Evolutionary conservation across 2,329 filamentous ascomycete genomes (phyloP), one percentile per base, ranked within the genome.

Genomic region (Aspergillus cejpii): DNA sequence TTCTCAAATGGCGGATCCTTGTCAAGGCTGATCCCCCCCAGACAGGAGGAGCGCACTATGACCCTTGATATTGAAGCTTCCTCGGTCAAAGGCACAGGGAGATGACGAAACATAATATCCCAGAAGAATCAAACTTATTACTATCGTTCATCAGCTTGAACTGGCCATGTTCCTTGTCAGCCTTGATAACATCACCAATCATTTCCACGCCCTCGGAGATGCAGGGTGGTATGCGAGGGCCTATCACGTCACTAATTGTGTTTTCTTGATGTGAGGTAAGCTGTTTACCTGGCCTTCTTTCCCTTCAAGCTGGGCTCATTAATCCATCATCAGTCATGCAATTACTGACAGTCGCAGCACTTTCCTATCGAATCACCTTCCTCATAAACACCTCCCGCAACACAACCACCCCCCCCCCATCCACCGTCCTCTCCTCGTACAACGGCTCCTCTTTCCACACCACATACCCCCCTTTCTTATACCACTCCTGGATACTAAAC

Each of bases 161-260:
- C 47, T 55, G 8, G 50, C 51, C 7, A 45, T 58, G n/a, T 56
- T 59, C 21, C 39, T 56, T 11, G 50, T 56, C 31, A 55, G 55
- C 6, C 42, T 59, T 19, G 55, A 58, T 39, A 48, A 52, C 44
- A 65, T 66, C 36, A 65, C 63, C 3, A 58, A 65, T 47, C 41
- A 62, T 28, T 66, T 66, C 50, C 54, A 62, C 20, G 52, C 38
- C 29, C 41, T 50, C 2, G 42, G 48, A 8, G 47, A 49, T 38
- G 45, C 46, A 12, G 47, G 43, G 4, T 49, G 47, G 47, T 49
- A 49, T 36, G 47, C 39, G 2, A 49, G 47, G 36, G 47, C 43
- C 1, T 46, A 49, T 19, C 45, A 46, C 6, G 26, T 49, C 12
- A 49, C 47, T 8, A 17, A 46, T 43, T 12, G 47, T 43, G 1